Evolutionary conservation across 2,329 filamentous ascomycete species (phyloP), one percentile per base, ranked within the genome.

Genomic region (Akanthomyces muscarius): DNA sequence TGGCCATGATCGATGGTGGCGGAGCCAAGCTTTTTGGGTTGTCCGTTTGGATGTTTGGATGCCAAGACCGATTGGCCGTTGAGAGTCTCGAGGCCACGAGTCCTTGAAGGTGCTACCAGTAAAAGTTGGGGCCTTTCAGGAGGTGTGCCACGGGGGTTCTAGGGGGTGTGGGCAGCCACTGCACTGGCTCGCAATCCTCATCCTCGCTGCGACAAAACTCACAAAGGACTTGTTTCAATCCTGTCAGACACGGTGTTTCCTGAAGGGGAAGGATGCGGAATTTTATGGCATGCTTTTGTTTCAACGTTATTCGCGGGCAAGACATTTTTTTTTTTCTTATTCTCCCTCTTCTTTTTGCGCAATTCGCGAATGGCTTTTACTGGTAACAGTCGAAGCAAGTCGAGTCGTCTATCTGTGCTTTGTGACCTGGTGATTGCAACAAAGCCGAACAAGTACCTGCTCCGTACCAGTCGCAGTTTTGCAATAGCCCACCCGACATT

Each of bases 1-100:
- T 56, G 53, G 38, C 16, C 4, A 36, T 47, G 54, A 45, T 56
- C 41, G 41, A 47, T 57, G 41, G 54, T 57, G 54, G 54, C 54
- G 36, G 54, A 57, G 54, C 54, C 42, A 57, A 57, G 54, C 54
- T 57, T 57, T 45, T 55, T 44, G 30, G 14, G 13, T 4, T 5
- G 13, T 33, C 8, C 8, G 30, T 5, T 33, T 33, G 30, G 8
- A 33, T 53, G 50, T 45, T 47, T 47, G n/a, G 18, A 28, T 48
- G 54, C 54, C 54, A 47, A 57, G 54, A 47, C 42, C 42, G 54
- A 57, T 57, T 57, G 23, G 42, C 54, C 54, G 54, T 47, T 57
- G 28, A n/a, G 13, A 55, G 25, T 42, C 18, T 30, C 23, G 7
- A 3, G 30, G 30, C 30, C 30, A 33, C 30, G 30, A 33, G 30